These are phyloP conservation scores for Beauveria pseudobassiana DNA, from an alignment of 2,329 filamentous ascomycete genomes.

Conservation along the genomic window DNA sequence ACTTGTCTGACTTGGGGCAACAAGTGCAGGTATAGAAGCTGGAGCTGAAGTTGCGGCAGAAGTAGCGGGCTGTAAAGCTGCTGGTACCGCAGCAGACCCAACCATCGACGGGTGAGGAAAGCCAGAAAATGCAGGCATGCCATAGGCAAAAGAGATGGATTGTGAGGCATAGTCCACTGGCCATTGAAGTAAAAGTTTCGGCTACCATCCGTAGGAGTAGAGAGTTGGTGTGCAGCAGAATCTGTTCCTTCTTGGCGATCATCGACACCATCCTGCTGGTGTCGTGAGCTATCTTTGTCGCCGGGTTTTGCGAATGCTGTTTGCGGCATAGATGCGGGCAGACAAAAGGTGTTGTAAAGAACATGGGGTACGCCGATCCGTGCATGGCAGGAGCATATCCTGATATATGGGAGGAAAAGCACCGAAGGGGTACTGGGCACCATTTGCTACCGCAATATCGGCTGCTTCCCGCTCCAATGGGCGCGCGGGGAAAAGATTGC, in stretches of 20 bases:
- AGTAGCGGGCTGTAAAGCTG: slow-evolving; percentile 12
- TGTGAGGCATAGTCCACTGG: slow-evolving; percentile 33
- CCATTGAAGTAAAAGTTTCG: slow-evolving; percentile 39
- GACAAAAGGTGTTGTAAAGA: slow-evolving; percentile 29
- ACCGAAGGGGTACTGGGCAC: slow-evolving; percentile 21
- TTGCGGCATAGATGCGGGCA: slow-evolving; percentile 20
- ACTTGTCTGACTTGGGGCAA: slow-evolving; percentile 4
- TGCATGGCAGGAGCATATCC: slow-evolving; percentile 22
- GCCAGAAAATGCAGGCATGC: slow-evolving; percentile 22
- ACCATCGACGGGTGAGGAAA: slow-evolving; percentile 16
- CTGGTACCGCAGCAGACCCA: background rate
- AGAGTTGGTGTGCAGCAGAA: slow-evolving; percentile 28
- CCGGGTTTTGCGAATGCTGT: slow-evolving; percentile 13
- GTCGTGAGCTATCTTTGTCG: slow-evolving; percentile 18
- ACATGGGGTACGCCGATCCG: slow-evolving; percentile 24
- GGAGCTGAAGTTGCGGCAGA: background rate
- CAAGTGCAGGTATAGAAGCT: background rate
- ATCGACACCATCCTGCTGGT: slow-evolving; percentile 25
- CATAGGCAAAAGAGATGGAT: slow-evolving; percentile 17
- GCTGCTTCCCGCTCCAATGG: slow-evolving; percentile 15
- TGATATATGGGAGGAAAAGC: slow-evolving; percentile 24
- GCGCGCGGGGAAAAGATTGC: slow-evolving; percentile 16
- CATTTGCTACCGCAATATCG: slow-evolving; percentile 17
- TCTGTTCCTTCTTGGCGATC: slow-evolving; percentile 23
- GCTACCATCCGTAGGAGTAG: slow-evolving; percentile 38